Evolutionary conservation across 78 protist species (phyloP).

Genomic region (Ministeria vibrans): DNA sequence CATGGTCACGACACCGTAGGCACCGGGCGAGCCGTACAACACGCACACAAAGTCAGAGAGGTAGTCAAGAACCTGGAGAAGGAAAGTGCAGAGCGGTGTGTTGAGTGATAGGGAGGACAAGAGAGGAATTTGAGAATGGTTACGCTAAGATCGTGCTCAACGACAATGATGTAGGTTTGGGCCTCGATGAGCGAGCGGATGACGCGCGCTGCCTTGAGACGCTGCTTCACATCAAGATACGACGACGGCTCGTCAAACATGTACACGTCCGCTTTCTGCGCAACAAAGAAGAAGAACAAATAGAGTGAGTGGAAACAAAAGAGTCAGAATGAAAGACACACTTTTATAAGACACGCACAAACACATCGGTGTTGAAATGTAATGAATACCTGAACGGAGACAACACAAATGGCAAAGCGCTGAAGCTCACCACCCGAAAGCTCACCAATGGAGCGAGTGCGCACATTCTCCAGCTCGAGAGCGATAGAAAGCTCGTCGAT

Average conservation of each 20-base stretch:
- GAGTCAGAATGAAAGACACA: not conserved
- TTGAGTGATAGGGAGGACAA: too few relatives aligned
- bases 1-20: conserved; percentile 99
- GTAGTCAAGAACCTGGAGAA: conserved; percentile 97
- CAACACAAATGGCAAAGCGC: conserved; percentile 94
- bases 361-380: conserved; percentile 3
- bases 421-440: conserved; percentile 99
- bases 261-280: conserved; percentile 73
- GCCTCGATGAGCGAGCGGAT: conserved; percentile 78
- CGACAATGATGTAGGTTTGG: conserved; percentile 82
- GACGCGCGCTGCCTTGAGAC: conserved; percentile 91
- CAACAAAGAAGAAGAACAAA: too few relatives aligned
- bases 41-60: conserved; percentile 97
- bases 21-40: conserved; percentile 98
- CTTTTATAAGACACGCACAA: conserved; percentile 27
- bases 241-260: conserved; percentile 99
- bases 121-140: too few relatives aligned
- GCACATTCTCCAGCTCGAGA: conserved; percentile 70
- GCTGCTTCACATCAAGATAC: conserved; percentile 98
- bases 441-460: conserved; percentile 63
- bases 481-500: not conserved
- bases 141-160: conserved; percentile 99
- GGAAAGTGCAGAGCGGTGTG: too few relatives aligned
- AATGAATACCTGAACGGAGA: conserved; percentile 35
- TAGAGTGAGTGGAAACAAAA: too few relatives aligned